Conservation (phyloP, 140 eudicot species). For the Senecio squalidus region DNA sequence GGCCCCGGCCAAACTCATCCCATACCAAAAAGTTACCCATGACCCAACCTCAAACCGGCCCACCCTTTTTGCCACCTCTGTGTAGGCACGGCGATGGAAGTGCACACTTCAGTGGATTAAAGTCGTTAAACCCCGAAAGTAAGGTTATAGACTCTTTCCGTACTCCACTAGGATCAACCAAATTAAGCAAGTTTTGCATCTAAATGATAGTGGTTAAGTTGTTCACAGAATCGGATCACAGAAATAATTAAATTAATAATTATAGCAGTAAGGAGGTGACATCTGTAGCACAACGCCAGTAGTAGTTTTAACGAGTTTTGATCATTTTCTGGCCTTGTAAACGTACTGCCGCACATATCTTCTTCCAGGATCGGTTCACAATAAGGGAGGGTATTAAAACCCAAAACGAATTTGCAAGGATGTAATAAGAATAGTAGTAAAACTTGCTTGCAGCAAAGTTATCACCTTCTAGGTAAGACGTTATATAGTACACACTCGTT, state of each 20-base stretch:
- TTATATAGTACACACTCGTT: conserved; percentile 55
- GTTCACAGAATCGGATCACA: conserved; percentile 17
- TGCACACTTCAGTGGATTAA: too few species aligned
- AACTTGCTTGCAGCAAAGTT: conserved; percentile 48
- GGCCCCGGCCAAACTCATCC: too few species aligned
- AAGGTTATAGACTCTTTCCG: not conserved
- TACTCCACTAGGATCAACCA: not conserved
- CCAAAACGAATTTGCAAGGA: conserved; percentile 66
- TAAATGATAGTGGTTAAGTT: too few species aligned
- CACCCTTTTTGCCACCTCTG: too few species aligned
- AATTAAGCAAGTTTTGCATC: conserved; percentile 7
- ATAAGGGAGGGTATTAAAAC: conserved; percentile 52
- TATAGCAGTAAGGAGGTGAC: conserved; percentile 1
- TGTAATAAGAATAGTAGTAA: conserved; percentile 57
- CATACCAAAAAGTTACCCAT: too few species aligned
- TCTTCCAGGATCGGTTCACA: conserved; percentile 76
- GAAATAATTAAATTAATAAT: too few species aligned
- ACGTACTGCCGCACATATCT: conserved; percentile 49
- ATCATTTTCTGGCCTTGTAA: conserved; percentile 50
- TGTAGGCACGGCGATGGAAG: too few species aligned
- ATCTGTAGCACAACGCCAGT: not conserved
- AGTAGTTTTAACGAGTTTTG: conserved; percentile 34
- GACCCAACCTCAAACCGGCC: too few species aligned
- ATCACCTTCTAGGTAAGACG: conserved; percentile 72
- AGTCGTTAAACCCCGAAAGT: too few species aligned